Evolutionary conservation across 306 rosid species (phyloP), one percentile per base, ranked within the genome.

Genomic region (Quercus engelmannii): DNA sequence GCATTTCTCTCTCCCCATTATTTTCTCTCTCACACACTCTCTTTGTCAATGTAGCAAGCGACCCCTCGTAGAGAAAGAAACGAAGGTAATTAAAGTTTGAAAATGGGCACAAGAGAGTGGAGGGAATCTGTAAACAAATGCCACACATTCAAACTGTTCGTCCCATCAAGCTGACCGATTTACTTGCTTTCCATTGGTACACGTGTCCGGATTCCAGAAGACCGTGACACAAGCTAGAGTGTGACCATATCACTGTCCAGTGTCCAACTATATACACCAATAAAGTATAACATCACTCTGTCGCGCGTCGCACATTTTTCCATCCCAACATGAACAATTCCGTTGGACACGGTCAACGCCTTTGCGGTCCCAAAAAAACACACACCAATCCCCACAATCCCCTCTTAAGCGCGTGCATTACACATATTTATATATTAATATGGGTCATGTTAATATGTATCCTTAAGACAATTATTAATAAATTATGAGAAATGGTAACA

Each of bases 331-430:
- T 20, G 69, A 12, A 77, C 76, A 49, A 9, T 46, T 55, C 71
- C 14, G 64, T 4, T 54, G 1, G 2, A 9, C 41, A 3, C 38
- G 38, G 86, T 82, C 84, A 85, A 85, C 81, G 81, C 78, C 72
- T 81, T 63, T 68, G 6, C 18, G 5, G 3, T 38, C 33, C 23
- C 41, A 4, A 18, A 5, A 20, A 20, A 23, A 26, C 46, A 41
- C 46, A 17, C 5, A 4, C 28, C 5, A 15, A 1, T 4, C 23
- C 11, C 59, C 35, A 12, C 7, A 43, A 17, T 0, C 0, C 55
- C 33, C 5, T 63, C 30, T 11, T 0, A 1, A n/a, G 71, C 59
- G 55, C 79, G 80, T 77, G 77, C 26, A 4, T 0, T 0, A 17
- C 55, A 73, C 61, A 41, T 51, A 41, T 8, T 41, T 41, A 41